phyloP scores from a whole-genome alignment of 2,329 filamentous ascomycete species.

The Aciculosporium take region DNA sequence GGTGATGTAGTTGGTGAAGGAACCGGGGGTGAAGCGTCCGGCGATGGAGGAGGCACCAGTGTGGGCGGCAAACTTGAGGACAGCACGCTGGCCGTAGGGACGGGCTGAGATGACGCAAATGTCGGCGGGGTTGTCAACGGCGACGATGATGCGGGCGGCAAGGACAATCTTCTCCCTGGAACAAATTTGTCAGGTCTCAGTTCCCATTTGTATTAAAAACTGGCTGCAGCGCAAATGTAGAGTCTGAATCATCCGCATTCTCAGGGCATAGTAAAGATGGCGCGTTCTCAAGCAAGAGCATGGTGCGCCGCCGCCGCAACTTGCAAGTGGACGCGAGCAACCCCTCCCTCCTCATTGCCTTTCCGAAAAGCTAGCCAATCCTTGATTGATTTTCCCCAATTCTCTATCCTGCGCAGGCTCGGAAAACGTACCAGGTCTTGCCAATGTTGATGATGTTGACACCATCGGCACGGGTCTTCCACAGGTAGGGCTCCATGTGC shows the following conservation, averaged over 20 bases:
- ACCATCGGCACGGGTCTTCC: constrained; percentile 97
- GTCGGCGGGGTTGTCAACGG: constrained; percentile 98
- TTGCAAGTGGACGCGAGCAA: background rate
- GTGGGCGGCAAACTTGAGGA: constrained; percentile 98
- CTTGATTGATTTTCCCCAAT: no score
- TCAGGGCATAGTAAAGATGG: background rate
- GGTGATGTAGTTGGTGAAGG: constrained; percentile 99
- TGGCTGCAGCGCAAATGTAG: background rate
- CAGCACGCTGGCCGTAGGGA: constrained; percentile 98
- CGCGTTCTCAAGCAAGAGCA: background rate
- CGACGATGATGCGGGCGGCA: constrained; percentile 94
- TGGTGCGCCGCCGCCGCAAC: background rate
- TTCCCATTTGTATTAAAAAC: no score
- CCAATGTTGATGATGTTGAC: constrained; percentile 99
- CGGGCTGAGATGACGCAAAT: constrained; percentile 98
- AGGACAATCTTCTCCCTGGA: constrained; percentile 98
- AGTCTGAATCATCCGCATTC: no score
- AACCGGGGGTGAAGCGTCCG: constrained; percentile 99
- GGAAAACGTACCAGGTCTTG: constrained; percentile 81
- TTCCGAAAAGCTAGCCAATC: background rate
- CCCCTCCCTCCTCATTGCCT: background rate
- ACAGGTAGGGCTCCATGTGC: constrained; percentile 99
- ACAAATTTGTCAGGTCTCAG: no score
- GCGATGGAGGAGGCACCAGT: constrained; percentile 96
- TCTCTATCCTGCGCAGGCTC: background rate